These are phyloP conservation scores for Pichia kluyveri DNA, from an alignment of 805 yeast genomes.

Conservation along the genomic window DNA sequence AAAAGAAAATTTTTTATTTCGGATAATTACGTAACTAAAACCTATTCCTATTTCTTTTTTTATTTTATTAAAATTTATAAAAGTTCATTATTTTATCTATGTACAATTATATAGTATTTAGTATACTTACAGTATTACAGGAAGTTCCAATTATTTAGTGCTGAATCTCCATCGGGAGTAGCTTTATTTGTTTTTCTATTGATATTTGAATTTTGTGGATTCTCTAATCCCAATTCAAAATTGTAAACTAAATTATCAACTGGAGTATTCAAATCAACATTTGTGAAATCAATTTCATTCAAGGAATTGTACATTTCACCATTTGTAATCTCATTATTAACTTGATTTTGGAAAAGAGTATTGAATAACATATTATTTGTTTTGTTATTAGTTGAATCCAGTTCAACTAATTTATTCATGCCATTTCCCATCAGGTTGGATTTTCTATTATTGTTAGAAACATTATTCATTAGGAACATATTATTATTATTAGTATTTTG, in stretches of 20 bases:
- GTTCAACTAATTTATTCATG: neutral
- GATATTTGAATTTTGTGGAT: neutral
- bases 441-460: too few species aligned
- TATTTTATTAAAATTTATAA: too few species aligned
- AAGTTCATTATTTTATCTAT: too few species aligned
- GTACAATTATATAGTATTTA: too few species aligned
- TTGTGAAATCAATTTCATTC: conserved; percentile 31
- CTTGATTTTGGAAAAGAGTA: neutral
- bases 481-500: neutral
- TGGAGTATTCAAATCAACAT: conserved; percentile 25
- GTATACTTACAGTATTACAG: neutral
- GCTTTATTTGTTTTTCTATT: neutral
- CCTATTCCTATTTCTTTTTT: too few species aligned
- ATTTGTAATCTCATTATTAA: neutral
- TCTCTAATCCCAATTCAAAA: conserved; percentile 1
- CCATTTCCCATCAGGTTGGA: too few species aligned
- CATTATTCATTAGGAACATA: too few species aligned
- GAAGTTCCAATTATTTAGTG: neutral
- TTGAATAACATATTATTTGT: neutral
- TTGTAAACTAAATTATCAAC: conserved; percentile 15
- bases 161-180: neutral
- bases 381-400: neutral
- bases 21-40: too few species aligned
- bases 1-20: too few species aligned
- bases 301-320: conserved; percentile 21